These are phyloP conservation scores for Huiozyma naganishii DNA, from an alignment of 805 yeast genomes.

Conservation along the genomic window DNA sequence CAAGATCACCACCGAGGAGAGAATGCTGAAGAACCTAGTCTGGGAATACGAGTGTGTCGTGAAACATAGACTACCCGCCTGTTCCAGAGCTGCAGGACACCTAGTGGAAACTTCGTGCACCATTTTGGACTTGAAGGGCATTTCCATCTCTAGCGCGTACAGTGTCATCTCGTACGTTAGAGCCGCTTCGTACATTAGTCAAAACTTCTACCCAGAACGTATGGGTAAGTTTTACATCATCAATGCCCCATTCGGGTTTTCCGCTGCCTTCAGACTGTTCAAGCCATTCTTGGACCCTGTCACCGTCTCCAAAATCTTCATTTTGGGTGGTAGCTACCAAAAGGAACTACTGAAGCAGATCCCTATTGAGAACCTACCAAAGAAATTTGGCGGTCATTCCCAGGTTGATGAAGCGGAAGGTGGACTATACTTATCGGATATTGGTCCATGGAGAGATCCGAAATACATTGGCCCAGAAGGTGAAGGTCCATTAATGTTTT, in stretches of 20 bases:
- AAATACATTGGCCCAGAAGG: constrained; percentile 91
- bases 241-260: constrained; percentile 95
- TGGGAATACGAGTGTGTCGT: constrained; percentile 96
- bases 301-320: constrained; percentile 88
- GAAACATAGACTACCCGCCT: constrained; percentile 80
- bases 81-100: constrained; percentile 69
- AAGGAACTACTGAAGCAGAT: constrained; percentile 83
- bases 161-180: constrained; percentile 80
- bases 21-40: constrained; percentile 90
- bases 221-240: constrained; percentile 96
- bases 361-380: constrained; percentile 86
- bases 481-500: constrained; percentile 63
- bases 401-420: constrained; percentile 55
- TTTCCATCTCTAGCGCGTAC: constrained; percentile 72
- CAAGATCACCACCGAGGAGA: constrained; percentile 86
- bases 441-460: constrained; percentile 96
- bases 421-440: constrained; percentile 77
- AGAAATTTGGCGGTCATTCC: constrained; percentile 79
- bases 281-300: constrained; percentile 96
- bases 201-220: constrained; percentile 96
- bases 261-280: constrained; percentile 83
- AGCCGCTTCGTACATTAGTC: constrained; percentile 91
- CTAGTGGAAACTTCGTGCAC: constrained; percentile 95
- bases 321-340: constrained; percentile 68
- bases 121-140: constrained; percentile 88